phyloP scores from a whole-genome alignment of 1,284 basidiomycete species.

The Austroboletus novae-zelandiae region DNA sequence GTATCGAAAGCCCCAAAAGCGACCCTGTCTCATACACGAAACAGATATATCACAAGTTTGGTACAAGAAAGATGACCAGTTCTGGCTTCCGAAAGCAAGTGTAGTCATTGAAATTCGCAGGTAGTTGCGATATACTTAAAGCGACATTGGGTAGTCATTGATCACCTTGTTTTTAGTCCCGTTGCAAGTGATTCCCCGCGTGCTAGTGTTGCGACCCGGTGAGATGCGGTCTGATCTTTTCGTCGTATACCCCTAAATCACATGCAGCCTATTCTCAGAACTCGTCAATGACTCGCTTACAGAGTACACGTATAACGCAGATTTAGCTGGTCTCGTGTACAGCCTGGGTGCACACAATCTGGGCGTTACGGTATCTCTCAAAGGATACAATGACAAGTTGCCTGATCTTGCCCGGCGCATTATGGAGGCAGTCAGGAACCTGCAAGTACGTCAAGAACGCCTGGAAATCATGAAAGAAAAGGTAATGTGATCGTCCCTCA shows the following conservation, averaged over 20 bases:
- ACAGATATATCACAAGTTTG: conserved; percentile 75
- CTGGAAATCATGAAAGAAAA: conserved; percentile 87
- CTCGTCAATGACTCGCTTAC: conserved; percentile 87
- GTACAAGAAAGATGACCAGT: conserved; percentile 96
- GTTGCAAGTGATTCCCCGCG: conserved; percentile 54
- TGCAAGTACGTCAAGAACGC: conserved; percentile 71
- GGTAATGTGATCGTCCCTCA: conserved; percentile 40
- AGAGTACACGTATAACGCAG: conserved; percentile 93
- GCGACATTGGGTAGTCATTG: background rate
- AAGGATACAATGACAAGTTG: conserved; percentile 96
- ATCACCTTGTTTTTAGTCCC: conserved; percentile 41
- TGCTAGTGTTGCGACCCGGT: conserved; percentile 64
- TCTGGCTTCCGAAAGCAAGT: conserved; percentile 89
- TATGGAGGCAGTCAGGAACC: conserved; percentile 66
- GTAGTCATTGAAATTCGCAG: conserved; percentile 72
- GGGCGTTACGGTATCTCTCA: conserved; percentile 69
- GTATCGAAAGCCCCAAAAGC: conserved; percentile 56
- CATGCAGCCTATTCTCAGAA: conserved; percentile 74
- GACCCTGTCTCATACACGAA: conserved; percentile 76
- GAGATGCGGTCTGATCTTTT: conserved; percentile 15
- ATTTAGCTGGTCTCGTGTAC: conserved; percentile 87
- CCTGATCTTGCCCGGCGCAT: conserved; percentile 76
- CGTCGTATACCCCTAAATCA: background rate
- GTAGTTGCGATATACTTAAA: conserved; percentile 36
- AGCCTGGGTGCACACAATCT: conserved; percentile 65